These are phyloP conservation scores for Dunaliella primolecta DNA, from an alignment of 139 green algal species.

Conservation along the genomic window DNA sequence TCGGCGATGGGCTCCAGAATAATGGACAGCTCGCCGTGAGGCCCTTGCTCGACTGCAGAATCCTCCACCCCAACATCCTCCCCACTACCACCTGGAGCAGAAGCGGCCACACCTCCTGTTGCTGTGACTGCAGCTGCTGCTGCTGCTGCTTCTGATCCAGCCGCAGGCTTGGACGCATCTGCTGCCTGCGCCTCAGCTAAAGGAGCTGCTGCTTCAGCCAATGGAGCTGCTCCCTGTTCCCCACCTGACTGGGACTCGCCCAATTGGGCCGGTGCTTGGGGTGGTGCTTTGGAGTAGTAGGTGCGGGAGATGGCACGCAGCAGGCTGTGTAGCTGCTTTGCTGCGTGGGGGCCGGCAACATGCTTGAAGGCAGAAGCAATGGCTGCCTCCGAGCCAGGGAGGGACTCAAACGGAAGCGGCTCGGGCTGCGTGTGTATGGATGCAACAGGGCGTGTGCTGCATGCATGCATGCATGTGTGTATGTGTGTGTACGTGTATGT, in stretches of 20 bases:
- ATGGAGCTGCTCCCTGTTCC: neutral
- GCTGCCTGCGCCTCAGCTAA: neutral
- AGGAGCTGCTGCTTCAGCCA: neutral
- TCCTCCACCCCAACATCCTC: neutral
- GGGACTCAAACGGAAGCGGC: neutral
- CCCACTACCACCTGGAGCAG: too few relatives aligned
- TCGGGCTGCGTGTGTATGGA: constrained; percentile 8
- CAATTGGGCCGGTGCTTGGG: neutral
- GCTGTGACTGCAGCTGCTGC: too few relatives aligned
- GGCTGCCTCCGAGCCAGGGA: neutral
- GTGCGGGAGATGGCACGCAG: neutral
- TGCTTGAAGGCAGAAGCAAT: constrained; percentile 9
- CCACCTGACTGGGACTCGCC: neutral
- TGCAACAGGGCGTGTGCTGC: too few relatives aligned
- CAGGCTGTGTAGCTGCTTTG: neutral
- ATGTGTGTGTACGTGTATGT: too few relatives aligned
- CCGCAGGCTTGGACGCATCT: neutral
- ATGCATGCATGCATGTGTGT: too few relatives aligned
- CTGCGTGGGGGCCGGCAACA: constrained; percentile 16
- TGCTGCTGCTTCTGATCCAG: neutral
- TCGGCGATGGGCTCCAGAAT: constrained; percentile 30
- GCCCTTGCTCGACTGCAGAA: neutral
- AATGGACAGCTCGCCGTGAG: constrained; percentile 16
- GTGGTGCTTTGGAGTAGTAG: neutral
- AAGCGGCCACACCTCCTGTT: too few relatives aligned